Percentiles rank a stretch among this genome's conserved stretches.
Conservation (phyloP, 331 rosid genomes). For the Pyrus hybrid region DNA sequence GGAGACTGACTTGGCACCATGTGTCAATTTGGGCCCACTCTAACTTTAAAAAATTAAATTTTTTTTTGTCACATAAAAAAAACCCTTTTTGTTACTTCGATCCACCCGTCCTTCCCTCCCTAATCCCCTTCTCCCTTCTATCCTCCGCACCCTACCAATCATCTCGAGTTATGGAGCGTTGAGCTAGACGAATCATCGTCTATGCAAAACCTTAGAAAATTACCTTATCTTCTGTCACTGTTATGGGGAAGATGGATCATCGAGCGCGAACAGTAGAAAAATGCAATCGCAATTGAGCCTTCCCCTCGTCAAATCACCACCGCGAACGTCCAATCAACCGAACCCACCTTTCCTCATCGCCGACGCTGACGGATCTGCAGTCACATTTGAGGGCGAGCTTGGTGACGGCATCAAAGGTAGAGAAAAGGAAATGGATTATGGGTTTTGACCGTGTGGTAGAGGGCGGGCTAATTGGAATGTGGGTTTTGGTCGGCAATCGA, state of each 20-base stretch:
- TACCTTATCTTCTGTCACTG: too few species aligned
- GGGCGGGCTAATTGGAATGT: background rate
- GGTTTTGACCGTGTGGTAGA: background rate
- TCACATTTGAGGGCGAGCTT: background rate
- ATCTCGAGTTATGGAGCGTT: too few species aligned
- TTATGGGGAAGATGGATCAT: background rate
- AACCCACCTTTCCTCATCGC: background rate
- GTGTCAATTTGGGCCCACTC: too few species aligned
- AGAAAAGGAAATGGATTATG: background rate
- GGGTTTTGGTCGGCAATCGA: background rate
- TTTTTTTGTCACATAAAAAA: too few species aligned
- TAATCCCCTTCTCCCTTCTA: too few species aligned
- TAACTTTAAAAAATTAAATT: too few species aligned
- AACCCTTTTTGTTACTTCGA: too few species aligned
- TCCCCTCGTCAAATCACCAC: background rate
- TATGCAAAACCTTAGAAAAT: too few species aligned
- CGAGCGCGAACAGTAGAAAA: accelerated
- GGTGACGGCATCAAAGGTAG: background rate
- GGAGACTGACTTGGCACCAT: accelerated
- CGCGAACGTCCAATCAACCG: background rate
- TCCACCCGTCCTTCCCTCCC: background rate
- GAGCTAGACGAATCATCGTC: too few species aligned
- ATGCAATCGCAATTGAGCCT: background rate
- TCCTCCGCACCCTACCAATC: too few species aligned
- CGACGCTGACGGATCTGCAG: background rate